These are phyloP conservation scores for Fusarium tricinctum DNA, from an alignment of 2,329 filamentous ascomycete genomes.

Conservation along the genomic window DNA sequence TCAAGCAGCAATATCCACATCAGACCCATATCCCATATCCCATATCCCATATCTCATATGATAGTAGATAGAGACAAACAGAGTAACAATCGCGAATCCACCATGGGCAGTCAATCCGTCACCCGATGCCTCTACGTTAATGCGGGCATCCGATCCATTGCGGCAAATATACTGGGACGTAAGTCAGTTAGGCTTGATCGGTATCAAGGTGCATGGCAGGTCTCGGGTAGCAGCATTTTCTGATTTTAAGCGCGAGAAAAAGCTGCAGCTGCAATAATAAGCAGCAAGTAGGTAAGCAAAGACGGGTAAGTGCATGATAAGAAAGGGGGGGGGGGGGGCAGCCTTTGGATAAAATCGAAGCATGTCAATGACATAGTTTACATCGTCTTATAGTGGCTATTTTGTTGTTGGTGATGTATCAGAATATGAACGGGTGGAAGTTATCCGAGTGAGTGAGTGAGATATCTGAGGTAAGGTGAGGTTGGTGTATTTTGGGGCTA, in stretches of 20 bases:
- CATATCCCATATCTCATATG: too few species aligned
- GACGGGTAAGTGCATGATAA: conserved; percentile 27
- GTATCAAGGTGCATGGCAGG: conserved; percentile 27
- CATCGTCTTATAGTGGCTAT: background rate
- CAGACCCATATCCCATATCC: conserved; percentile 7
- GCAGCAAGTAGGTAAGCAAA: background rate
- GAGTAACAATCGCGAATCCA: background rate
- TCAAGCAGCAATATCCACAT: conserved; percentile 12
- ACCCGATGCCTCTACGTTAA: conserved; percentile 16
- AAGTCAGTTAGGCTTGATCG: conserved; percentile 23
- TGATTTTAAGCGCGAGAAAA: conserved; percentile 10
- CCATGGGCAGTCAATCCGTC: conserved; percentile 10
- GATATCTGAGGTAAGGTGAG: conserved; percentile 14
- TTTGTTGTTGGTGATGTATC: conserved; percentile 27
- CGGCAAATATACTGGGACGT: conserved; percentile 4
- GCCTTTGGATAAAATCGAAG: conserved; percentile 7
- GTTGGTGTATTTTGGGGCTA: background rate
- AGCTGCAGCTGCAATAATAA: background rate
- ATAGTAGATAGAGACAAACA: background rate
- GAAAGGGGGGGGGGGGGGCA: conserved; percentile 1
- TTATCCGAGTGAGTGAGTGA: conserved; percentile 12
- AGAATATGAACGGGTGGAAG: conserved; percentile 11
- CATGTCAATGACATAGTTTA: conserved; percentile 5
- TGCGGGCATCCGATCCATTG: conserved; percentile 17
- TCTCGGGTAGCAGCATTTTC: conserved; percentile 33